Base-by-base conservation (phyloP, 495 filamentous ascomycete species). In the Podospora pseudoanserina region DNA sequence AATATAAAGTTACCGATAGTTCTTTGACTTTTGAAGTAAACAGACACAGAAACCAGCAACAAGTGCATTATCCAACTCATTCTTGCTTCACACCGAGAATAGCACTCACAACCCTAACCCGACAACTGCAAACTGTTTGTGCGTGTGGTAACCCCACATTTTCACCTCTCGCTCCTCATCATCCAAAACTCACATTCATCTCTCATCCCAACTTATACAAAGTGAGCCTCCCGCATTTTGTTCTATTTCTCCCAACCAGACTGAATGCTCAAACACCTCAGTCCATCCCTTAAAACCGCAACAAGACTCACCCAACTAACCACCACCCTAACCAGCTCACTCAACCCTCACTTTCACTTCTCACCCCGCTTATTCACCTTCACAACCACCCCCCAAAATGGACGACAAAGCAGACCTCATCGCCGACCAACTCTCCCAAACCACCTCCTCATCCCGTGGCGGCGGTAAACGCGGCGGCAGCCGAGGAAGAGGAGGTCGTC, bases 401-500 rank as follows among this genome's bases (percentile, higher is more conserved):
- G 39, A 49, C 39, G 39, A 49, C 39, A 49, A 49, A 13, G 39
- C 39, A 49, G 39, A 49, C 9, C 39, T 49, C 39, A 49, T 49
- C 39, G 39, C 39, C 39, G 39, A 49, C 39, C 9, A 49, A 13
- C 39, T 49, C 39, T 5, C 9, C 39, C 39, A 49, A 49, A 49
- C 39, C 39, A 49, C 39, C 39, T 11, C 39, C 9, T 13, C 39
- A 49, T 13, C 39, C 39, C 39, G 34, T 5, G 34, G 39, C 39
- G 44, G 49, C 4, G 64, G 61, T 1, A 64, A 15, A 30, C 39
- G 65, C 15, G 67, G 68, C 5, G 20, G 66, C 2, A 18, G 34
- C 11, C 57, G 76, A 32, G 65, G 66, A 18, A 78, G 78, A 27
- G 73, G 77, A 2, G 75, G 75, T 19, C 72, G 75, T 3, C 70